Percentiles rank a stretch among this genome's conserved stretches.
phyloP scores from a whole-genome alignment of 2,329 filamentous ascomycete species.

The Sporothrix pallida region DNA sequence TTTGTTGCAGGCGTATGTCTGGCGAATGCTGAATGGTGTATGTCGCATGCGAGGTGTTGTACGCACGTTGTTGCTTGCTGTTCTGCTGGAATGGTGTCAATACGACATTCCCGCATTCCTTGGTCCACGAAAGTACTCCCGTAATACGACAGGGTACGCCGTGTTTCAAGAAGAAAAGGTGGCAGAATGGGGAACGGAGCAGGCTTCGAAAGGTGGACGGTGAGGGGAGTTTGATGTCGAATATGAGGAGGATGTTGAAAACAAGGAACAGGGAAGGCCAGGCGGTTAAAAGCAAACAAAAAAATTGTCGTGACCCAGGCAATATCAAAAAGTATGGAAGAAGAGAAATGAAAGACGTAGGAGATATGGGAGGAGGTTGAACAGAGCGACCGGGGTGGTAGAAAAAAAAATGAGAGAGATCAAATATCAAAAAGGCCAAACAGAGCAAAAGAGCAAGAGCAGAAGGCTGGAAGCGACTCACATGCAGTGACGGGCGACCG shows the following conservation, averaged over 20 bases:
- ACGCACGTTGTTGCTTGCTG: conserved; percentile 13
- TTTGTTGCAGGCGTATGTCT: conserved; percentile 12
- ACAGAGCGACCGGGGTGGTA: background rate
- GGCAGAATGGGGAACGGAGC: background rate
- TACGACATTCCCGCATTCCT: conserved; percentile 32
- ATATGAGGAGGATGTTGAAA: background rate
- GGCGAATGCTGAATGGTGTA: conserved; percentile 2
- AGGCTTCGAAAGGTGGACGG: background rate
- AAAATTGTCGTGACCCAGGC: conserved; percentile 4
- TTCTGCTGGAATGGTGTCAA: conserved; percentile 26
- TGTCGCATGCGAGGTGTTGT: conserved; percentile 12
- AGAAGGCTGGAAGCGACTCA: conserved; percentile 24
- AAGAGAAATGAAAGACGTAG: background rate
- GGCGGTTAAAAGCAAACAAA: conserved; percentile 26
- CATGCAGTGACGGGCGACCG: conserved; percentile 9
- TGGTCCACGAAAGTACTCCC: conserved; percentile 4
- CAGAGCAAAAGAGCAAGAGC: background rate
- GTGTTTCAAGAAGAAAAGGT: conserved; percentile 31
- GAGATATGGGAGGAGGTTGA: background rate
- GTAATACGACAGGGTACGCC: conserved; percentile 22
- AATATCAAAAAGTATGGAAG: conserved; percentile 3
- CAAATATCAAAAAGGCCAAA: conserved; percentile 3
- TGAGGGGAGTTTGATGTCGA: background rate
- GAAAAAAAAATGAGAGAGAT: too few relatives aligned
- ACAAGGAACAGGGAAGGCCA: conserved; percentile 11